Evolutionary conservation across 2,329 filamentous ascomycete species (phyloP), one percentile per base, ranked within the genome.

Genomic region (Fusarium begoniae): DNA sequence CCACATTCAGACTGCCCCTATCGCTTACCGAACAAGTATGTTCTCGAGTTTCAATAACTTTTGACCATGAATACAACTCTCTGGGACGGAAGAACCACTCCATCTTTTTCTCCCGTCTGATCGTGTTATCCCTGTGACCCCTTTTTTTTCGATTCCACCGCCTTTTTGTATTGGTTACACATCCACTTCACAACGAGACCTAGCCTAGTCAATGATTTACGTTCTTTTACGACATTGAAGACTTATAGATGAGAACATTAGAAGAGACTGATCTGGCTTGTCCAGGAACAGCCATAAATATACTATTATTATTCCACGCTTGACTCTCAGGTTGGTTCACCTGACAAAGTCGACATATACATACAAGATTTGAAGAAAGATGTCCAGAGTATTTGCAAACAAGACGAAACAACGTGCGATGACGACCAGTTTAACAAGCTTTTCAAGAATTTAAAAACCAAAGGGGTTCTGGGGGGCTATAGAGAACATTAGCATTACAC

Each of bases 381-480:
- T 78, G 71, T 78, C 76, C 72, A 77, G 75, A 77, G 66, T 67
- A 71, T 71, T 63, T 63, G 60, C 62, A 44, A 65, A 64, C 63
- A 53, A 64, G 59, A 55, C 51, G 47, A 60, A 73, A 60, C 26
- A 35, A 37, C 48, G 53, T 30, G 60, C 54, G 48, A 40, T 43
- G 67, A 41, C 60, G 48, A 58, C 60, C 37, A 55, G 45, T 62
- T 50, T 41, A 30, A 57, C 26, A 40, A 60, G 48, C 45, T 45
- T 51, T 44, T 50, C 41, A 51, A 45, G 37, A 15, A 64, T 79
- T 79, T 77, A 86, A 73, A 89, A 89, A 28, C 87, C 87, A 73
- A 89, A 89, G 3, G 87, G 87, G 71, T 89, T 89, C 70, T 88
- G 82, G 18, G 87, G 87, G 37, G 87, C 87, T 88, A 43, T 22